Percentiles rank a stretch among this genome's conserved stretches.
Conservation (phyloP, 306 rosid genomes). For the Prunus mongolica region DNA sequence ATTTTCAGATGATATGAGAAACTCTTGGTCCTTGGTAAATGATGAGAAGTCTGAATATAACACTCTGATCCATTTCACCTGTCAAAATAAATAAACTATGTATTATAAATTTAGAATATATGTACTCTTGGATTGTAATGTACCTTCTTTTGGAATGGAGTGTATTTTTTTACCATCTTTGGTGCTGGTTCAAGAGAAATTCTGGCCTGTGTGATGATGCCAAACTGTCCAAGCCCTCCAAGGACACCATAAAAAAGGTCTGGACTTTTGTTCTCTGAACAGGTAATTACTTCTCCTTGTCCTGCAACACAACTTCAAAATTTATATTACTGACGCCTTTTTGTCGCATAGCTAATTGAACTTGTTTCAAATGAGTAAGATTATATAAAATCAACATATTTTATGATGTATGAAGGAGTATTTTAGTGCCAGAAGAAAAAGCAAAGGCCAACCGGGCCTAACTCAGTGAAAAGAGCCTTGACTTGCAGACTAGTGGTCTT, state of each 20-base stretch:
- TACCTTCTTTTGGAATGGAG: not conserved
- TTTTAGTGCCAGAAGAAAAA: no score
- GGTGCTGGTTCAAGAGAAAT: constrained; percentile 91
- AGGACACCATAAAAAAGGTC: constrained; percentile 82
- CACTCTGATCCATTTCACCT: constrained; percentile 95
- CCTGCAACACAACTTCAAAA: constrained; percentile 41
- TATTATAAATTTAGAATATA: not conserved
- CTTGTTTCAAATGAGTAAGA: not conserved
- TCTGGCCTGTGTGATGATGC: constrained; percentile 82
- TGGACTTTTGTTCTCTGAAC: constrained; percentile 61
- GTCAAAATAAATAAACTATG: constrained; percentile 9
- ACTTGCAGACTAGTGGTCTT: no score
- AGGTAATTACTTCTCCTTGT: constrained; percentile 77
- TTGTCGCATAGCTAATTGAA: not conserved
- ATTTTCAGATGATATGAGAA: constrained; percentile 59
- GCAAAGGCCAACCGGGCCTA: no score
- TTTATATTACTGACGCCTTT: not conserved
- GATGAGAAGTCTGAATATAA: constrained; percentile 75
- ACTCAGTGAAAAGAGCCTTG: no score
- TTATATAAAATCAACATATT: not conserved
- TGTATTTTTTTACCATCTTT: constrained; percentile 52
- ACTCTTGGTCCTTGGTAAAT: constrained; percentile 80
- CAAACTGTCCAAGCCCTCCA: constrained; percentile 98
- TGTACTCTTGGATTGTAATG: not conserved
- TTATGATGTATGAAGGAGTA: no score